A percentile compares a stretch with the other conserved stretches of the same genome.
These are phyloP conservation scores for Lasiodiplodia hormozganensis DNA, from an alignment of 2,329 filamentous ascomycete species.

Conservation along the genomic window DNA sequence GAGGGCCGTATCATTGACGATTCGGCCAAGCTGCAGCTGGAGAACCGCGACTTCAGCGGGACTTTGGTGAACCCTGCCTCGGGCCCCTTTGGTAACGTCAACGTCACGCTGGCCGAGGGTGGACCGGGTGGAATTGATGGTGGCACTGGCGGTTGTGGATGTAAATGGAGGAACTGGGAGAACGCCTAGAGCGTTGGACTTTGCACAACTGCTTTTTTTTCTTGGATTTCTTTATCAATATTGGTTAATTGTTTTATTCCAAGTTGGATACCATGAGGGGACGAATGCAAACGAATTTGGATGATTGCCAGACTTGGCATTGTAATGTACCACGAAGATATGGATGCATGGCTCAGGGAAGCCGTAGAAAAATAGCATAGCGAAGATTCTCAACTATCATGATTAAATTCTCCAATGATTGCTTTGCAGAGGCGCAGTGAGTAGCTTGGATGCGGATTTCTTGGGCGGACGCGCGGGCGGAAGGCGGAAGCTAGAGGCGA, in stretches of 20 bases:
- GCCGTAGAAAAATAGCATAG: neutral
- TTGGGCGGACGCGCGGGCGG: neutral
- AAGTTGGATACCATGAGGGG: conserved; percentile 23
- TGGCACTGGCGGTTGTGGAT: conserved; percentile 65
- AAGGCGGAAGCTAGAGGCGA: conserved; percentile 17
- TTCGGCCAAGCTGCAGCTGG: conserved; percentile 57
- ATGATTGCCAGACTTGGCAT: conserved; percentile 14
- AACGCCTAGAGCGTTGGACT: conserved; percentile 4
- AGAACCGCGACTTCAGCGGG: conserved; percentile 60
- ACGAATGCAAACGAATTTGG: conserved; percentile 7
- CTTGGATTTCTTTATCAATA: neutral
- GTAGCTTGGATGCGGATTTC: neutral
- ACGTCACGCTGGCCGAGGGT: conserved; percentile 31
- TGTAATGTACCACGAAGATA: conserved; percentile 17
- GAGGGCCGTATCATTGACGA: conserved; percentile 54
- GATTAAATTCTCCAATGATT: neutral
- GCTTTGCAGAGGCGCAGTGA: neutral
- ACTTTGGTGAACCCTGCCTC: conserved; percentile 58
- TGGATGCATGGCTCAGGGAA: neutral
- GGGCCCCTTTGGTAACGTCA: conserved; percentile 51
- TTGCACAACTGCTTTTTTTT: neutral
- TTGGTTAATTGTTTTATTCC: neutral
- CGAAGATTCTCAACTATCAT: neutral
- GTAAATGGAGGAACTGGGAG: conserved; percentile 64
- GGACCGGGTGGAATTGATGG: conserved; percentile 61